Evolutionary conservation across 306 rosid genomes (phyloP).

Genomic region (Rosa chinensis): DNA sequence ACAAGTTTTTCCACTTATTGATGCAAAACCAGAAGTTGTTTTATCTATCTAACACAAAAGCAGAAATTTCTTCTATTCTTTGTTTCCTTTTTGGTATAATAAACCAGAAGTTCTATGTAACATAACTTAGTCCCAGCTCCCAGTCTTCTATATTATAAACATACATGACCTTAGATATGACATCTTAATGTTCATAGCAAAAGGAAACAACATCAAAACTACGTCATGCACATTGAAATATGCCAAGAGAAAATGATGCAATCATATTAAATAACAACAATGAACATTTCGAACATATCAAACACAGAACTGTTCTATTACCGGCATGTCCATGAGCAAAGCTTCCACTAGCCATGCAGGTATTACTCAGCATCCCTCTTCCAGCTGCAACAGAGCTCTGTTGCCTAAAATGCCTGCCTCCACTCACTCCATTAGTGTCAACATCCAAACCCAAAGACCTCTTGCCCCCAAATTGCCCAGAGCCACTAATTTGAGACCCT

Average conservation of each 20-base stretch:
- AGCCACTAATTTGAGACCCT: constrained; percentile 6
- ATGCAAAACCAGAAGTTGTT: background rate
- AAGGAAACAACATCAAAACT: background rate
- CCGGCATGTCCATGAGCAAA: constrained; percentile 34
- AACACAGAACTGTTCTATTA: background rate
- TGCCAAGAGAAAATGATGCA: background rate
- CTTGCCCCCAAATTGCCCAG: constrained; percentile 15
- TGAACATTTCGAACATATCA: background rate
- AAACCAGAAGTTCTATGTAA: no score
- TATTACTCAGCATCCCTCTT: constrained; percentile 13
- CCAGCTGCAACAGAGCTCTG: constrained; percentile 5
- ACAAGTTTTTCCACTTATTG: background rate
- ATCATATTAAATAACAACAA: background rate
- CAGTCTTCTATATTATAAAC: background rate
- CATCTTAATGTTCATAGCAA: background rate
- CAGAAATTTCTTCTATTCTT: background rate
- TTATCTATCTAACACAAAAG: no score
- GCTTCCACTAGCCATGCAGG: constrained; percentile 25
- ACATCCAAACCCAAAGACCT: constrained; percentile 14
- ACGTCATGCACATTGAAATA: background rate
- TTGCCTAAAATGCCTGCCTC: background rate
- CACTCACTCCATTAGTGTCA: constrained; percentile 1
- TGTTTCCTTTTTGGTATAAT: background rate
- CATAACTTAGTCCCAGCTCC: background rate
- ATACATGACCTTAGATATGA: background rate